phyloP scores from a whole-genome alignment of 2,329 filamentous ascomycete genomes.

The Aspergillus intermedius region DNA sequence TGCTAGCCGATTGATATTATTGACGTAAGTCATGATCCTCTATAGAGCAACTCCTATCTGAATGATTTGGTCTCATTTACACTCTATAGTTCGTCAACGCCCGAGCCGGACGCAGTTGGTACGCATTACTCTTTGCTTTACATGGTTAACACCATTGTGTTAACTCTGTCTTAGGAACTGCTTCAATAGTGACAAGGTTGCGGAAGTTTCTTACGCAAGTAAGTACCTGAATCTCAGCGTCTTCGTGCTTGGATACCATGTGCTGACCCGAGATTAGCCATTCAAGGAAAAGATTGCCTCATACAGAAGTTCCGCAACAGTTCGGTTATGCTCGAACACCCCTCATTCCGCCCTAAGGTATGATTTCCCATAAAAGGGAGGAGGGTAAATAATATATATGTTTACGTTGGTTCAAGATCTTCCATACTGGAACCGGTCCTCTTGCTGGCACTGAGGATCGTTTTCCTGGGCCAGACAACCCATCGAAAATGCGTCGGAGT shows the following conservation, averaged over 20 bases:
- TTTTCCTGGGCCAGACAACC: constrained; percentile 76
- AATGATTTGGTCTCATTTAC: constrained; percentile 17
- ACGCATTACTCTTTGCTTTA: constrained; percentile 11
- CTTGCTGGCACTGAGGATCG: constrained; percentile 63
- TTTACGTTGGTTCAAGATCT: constrained; percentile 42
- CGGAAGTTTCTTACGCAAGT: constrained; percentile 95
- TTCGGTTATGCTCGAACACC: constrained; percentile 83
- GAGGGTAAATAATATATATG: neutral
- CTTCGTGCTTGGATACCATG: neutral
- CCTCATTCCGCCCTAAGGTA: constrained; percentile 78
- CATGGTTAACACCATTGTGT: constrained; percentile 6
- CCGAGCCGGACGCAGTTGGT: constrained; percentile 66
- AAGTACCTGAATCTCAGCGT: constrained; percentile 30
- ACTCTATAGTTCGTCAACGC: constrained; percentile 61
- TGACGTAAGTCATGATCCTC: constrained; percentile 47
- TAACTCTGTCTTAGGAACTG: constrained; percentile 54
- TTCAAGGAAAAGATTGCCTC: constrained; percentile 85
- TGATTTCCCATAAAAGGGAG: constrained; percentile 4
- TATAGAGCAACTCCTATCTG: neutral
- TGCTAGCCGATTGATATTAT: constrained; percentile 65
- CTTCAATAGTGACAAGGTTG: constrained; percentile 76
- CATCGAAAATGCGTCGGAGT: constrained; percentile 79
- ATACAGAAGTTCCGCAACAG: constrained; percentile 96
- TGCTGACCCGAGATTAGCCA: constrained; percentile 49
- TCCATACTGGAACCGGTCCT: constrained; percentile 45